Evolutionary conservation across 2,329 filamentous ascomycete species (phyloP), one percentile per base, ranked within the genome.

Genomic region (Corniculantispora saksenae): DNA sequence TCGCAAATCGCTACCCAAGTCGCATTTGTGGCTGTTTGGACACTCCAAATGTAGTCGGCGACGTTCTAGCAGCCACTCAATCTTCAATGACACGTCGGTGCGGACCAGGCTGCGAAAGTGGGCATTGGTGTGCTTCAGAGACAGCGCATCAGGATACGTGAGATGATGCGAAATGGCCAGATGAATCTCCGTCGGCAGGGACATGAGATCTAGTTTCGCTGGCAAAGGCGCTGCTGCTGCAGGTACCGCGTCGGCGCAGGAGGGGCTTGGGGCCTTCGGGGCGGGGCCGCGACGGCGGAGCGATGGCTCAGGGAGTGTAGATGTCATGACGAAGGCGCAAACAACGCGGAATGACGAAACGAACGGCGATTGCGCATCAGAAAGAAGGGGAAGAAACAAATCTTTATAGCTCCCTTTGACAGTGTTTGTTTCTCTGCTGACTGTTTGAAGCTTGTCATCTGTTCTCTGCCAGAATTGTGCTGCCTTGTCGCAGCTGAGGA

Each of bases 101-200:
- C 89, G 83, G 67, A 91, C 87, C 1, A 91, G 76, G 56, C 75
- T 71, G 77, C 88, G 89, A 74, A 92, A 89, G 71, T 90, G 82
- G 65, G 83, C 82, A 71, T 79, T 87, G 23, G 85, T 85, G 72
- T 91, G 89, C 71, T 91, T 91, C 19, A 92, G 78, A 0, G 89
- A 89, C 1, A 92, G 81, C 0, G 90, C 89, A 67, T 92, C 89
- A 0, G 90, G 90, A 67, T 92, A 92, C 38, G 83, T 83, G 66
- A 92, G 85, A 62, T 85, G 79, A 13, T 80, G 73, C 38, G 85
- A 79, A 63, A 92, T 88, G 58, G 86, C 81, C 1, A 89, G 73
- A 69, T 91, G 89, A n/a, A 92, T 80, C 70, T 92, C 90, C 0
- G 86, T 80, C 2, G 90, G 90, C 2, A 92, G 78, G 19, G 77